phyloP scores from a whole-genome alignment of 2,329 filamentous ascomycete species.

The Fusarium zealandicum region DNA sequence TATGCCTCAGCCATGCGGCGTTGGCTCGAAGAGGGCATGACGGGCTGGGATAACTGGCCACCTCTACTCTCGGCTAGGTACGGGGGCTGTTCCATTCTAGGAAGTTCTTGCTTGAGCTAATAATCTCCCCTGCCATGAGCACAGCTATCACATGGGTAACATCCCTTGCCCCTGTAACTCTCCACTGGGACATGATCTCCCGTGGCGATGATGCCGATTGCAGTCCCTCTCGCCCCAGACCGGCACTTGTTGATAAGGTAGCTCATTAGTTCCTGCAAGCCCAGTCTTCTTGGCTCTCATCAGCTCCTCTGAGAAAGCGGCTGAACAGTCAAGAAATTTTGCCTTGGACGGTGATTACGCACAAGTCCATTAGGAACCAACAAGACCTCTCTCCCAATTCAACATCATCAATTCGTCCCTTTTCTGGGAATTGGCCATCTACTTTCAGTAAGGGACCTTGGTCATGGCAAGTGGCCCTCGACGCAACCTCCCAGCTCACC shows the following conservation, averaged over 20 bases:
- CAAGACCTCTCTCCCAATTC: background rate
- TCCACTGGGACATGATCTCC: constrained; percentile 10
- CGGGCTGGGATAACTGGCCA: constrained; percentile 11
- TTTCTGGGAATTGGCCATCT: background rate
- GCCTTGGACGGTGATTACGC: background rate
- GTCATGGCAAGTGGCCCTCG: constrained; percentile 39
- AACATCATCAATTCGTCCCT: background rate
- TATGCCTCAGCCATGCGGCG: background rate
- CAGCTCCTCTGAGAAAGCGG: background rate
- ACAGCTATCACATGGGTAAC: constrained; percentile 22
- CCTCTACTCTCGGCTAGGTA: constrained; percentile 23
- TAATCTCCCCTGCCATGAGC: constrained; percentile 13
- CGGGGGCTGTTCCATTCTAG: constrained; percentile 31
- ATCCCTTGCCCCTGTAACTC: constrained; percentile 1
- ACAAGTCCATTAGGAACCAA: background rate
- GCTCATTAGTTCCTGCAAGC: background rate
- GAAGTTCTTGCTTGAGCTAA: constrained; percentile 24
- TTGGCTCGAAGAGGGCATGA: background rate
- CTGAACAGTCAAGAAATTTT: background rate
- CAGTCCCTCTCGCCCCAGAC: background rate
- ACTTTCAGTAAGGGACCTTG: constrained; percentile 1
- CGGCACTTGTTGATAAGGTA: constrained; percentile 30
- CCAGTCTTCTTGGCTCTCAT: constrained; percentile 17
- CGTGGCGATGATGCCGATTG: constrained; percentile 12
- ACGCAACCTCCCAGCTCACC: constrained; percentile 28